These are phyloP conservation scores for Raffaelea ambrosiae DNA, from an alignment of 2,329 filamentous ascomycete genomes.

Conservation along the genomic window DNA sequence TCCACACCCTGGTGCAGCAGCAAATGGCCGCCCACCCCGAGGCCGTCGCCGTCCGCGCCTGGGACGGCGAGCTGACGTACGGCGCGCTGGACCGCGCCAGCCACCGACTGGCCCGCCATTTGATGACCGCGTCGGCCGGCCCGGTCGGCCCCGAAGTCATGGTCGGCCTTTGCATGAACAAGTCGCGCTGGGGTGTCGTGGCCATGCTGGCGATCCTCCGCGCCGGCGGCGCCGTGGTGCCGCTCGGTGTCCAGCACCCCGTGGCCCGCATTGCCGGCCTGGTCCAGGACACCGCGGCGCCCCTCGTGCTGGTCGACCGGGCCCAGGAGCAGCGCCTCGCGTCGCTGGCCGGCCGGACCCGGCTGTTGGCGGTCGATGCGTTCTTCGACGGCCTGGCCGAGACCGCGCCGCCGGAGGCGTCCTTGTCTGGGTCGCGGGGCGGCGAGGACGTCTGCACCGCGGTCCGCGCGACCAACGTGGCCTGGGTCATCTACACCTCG, in stretches of 20 bases:
- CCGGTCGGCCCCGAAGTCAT: slow-evolving; percentile 45
- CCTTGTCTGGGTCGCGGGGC: no score
- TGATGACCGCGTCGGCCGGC: slow-evolving; percentile 30
- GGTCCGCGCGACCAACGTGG: neutral
- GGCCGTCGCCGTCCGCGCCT: slow-evolving; percentile 18
- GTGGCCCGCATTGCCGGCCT: slow-evolving; percentile 13
- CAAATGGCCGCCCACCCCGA: slow-evolving; percentile 11
- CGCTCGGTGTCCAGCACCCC: slow-evolving; percentile 37
- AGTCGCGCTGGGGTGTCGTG: slow-evolving; percentile 59
- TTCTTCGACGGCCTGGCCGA: no score
- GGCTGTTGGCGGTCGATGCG: neutral
- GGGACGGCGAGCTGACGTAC: slow-evolving; percentile 23
- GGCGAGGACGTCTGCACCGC: neutral
- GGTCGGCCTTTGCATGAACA: slow-evolving; percentile 61
- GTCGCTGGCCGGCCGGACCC: neutral
- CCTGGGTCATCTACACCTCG: slow-evolving; percentile 30
- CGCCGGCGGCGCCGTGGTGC: slow-evolving; percentile 41
- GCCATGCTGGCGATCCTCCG: slow-evolving; percentile 58
- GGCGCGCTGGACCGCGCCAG: slow-evolving; percentile 15
- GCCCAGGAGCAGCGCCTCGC: neutral
- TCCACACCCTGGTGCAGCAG: slow-evolving; percentile 4
- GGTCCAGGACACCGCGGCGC: neutral
- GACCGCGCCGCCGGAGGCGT: no score
- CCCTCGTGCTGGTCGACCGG: neutral
- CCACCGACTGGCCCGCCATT: slow-evolving; percentile 8